phyloP scores from a whole-genome alignment of 306 rosid genomes.

The Quercus engelmannii region DNA sequence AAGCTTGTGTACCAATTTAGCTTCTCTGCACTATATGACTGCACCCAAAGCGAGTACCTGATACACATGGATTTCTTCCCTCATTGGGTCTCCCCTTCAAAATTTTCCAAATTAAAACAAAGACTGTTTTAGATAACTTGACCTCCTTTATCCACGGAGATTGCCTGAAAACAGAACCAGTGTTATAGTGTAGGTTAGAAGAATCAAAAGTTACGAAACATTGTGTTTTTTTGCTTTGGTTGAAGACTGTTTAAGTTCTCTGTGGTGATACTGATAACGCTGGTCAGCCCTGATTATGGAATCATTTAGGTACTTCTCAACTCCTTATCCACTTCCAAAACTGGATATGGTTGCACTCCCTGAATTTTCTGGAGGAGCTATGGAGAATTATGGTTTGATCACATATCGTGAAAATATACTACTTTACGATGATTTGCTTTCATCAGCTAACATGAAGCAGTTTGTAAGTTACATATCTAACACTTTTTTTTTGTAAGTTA shows the following conservation, averaged over 20 bases:
- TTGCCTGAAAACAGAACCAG: background rate
- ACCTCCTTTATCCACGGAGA: background rate
- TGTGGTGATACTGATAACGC: background rate
- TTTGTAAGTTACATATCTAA: slow-evolving; percentile 24
- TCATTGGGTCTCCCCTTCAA: background rate
- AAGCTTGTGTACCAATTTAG: background rate
- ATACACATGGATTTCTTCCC: background rate
- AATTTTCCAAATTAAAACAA: background rate
- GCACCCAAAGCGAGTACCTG: background rate
- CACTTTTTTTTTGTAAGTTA: no score
- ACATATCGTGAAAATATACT: slow-evolving; percentile 48
- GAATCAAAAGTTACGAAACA: background rate
- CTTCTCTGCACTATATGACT: background rate
- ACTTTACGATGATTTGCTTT: slow-evolving; percentile 43
- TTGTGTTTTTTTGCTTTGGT: background rate
- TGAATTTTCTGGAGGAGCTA: slow-evolving; percentile 59
- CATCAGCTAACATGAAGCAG: slow-evolving; percentile 46
- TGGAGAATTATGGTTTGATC: slow-evolving; percentile 72
- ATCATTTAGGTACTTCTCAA: slow-evolving; percentile 50
- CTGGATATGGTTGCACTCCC: slow-evolving; percentile 63
- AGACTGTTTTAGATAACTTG: background rate
- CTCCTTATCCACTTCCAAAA: slow-evolving; percentile 49
- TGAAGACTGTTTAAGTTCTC: background rate
- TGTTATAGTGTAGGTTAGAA: background rate
- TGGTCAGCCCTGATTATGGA: slow-evolving; percentile 1